These are phyloP conservation scores for Vigna mungo DNA, from an alignment of 306 rosid species.

Conservation along the genomic window DNA sequence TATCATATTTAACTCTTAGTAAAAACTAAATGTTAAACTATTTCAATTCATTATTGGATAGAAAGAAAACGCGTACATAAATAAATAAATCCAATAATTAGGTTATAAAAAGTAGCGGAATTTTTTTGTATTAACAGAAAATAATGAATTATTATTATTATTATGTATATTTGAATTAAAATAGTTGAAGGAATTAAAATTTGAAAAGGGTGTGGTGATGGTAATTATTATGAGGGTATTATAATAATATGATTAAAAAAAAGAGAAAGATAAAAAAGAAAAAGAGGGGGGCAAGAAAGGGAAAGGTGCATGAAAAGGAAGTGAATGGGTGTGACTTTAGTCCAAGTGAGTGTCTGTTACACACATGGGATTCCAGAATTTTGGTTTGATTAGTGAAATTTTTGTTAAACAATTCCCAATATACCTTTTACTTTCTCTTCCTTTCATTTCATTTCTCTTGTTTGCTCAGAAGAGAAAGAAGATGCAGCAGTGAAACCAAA, in stretches of 20 bases:
- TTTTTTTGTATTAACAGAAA: too few relatives aligned
- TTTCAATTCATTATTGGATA: not conserved
- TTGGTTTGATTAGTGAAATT: constrained; percentile 43
- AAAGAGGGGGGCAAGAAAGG: constrained; percentile 54
- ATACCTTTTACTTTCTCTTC: not conserved
- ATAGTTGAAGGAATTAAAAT: not conserved
- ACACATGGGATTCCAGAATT: constrained; percentile 52
- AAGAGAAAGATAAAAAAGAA: constrained; percentile 44
- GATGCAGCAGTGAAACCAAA: not conserved
- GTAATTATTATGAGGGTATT: constrained; percentile 24
- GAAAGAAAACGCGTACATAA: too few relatives aligned
- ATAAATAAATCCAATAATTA: not conserved
- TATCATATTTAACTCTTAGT: not conserved
- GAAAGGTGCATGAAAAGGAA: constrained; percentile 53
- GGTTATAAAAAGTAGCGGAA: too few relatives aligned
- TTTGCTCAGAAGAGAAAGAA: not conserved
- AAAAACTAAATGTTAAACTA: not conserved
- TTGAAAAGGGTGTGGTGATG: not conserved
- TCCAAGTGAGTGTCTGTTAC: constrained; percentile 36
- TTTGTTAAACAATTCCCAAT: constrained; percentile 45
- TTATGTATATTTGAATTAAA: too few relatives aligned
- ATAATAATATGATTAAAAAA: constrained; percentile 22
- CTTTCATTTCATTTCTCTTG: constrained; percentile 12
- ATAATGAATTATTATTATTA: too few relatives aligned
- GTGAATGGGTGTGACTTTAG: constrained; percentile 42